Evolutionary conservation across 2,329 filamentous ascomycete genomes (phyloP).

Genomic region (Neofusicoccum kwambonambiense): DNA sequence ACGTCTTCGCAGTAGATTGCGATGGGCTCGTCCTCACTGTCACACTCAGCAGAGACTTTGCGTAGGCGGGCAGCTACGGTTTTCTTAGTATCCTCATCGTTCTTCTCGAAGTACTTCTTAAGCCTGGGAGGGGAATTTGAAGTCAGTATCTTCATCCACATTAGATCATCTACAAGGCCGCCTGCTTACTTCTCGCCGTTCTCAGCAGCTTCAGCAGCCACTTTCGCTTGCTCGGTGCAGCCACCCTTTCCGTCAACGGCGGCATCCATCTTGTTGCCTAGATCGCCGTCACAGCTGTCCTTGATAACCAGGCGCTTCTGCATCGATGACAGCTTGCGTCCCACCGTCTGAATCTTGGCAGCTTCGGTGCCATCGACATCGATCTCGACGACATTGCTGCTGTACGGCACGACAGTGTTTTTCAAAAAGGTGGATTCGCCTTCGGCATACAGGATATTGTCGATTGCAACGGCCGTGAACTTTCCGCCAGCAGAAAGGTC

Average conservation of each 20-base stretch:
- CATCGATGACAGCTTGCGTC: conserved; percentile 37
- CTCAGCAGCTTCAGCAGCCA: conserved; percentile 52
- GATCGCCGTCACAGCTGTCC: conserved; percentile 54
- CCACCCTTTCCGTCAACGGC: conserved; percentile 48
- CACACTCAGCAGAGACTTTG: neutral
- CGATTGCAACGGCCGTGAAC: conserved; percentile 57
- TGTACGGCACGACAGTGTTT: conserved; percentile 53
- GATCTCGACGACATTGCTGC: conserved; percentile 59
- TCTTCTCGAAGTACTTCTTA: conserved; percentile 62
- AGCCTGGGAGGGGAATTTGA: conserved; percentile 43
- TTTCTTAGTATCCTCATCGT: neutral
- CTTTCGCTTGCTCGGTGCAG: conserved; percentile 54
- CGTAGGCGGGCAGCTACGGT: neutral
- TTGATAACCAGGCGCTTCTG: conserved; percentile 54
- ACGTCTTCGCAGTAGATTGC: neutral
- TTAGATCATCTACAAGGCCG: neutral
- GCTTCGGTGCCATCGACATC: conserved; percentile 59
- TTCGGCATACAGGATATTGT: conserved; percentile 57
- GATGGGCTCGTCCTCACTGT: neutral
- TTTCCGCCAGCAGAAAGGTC: conserved; percentile 51
- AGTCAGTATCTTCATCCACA: neutral
- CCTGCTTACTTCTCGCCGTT: no score
- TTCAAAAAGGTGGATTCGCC: conserved; percentile 54
- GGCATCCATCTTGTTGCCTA: conserved; percentile 44
- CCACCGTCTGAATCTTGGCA: conserved; percentile 45